These are phyloP conservation scores for Thermothelomyces thermophilus DNA, from an alignment of 2,329 filamentous ascomycete species.

Conservation along the genomic window DNA sequence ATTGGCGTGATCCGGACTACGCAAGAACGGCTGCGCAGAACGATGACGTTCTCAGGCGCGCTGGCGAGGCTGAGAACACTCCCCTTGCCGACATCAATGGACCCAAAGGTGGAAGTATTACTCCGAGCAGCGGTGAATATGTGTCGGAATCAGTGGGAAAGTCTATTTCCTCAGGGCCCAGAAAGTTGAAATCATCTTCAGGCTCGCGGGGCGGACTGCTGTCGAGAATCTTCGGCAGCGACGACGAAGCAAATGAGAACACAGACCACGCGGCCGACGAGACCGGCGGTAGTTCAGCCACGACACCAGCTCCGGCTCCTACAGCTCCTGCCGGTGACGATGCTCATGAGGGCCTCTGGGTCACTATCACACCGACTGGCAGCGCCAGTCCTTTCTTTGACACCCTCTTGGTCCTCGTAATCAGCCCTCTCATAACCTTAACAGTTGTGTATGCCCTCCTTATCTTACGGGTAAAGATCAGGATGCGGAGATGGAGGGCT, in stretches of 20 bases:
- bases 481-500: conserved; percentile 87
- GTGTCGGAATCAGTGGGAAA: conserved; percentile 25
- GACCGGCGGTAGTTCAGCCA: conserved; percentile 19
- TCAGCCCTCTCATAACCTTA: conserved; percentile 86
- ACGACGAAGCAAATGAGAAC: conserved; percentile 30
- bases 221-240: conserved; percentile 45
- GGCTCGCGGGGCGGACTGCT: conserved; percentile 33
- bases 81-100: conserved; percentile 29
- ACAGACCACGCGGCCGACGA: conserved; percentile 29
- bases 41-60: no score
- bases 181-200: conserved; percentile 12
- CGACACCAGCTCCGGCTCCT: conserved; percentile 22
- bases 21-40: conserved; percentile 36
- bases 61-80: conserved; percentile 20
- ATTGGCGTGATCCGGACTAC: conserved; percentile 76
- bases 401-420: conserved; percentile 89
- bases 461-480: conserved; percentile 79
- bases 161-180: background rate
- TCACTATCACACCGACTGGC: conserved; percentile 88
- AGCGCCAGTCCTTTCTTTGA: conserved; percentile 92
- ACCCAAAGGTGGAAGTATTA: conserved; percentile 60
- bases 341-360: conserved; percentile 75
- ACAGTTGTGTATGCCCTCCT: conserved; percentile 88
- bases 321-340: conserved; percentile 8
- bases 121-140: conserved; percentile 68